A percentile compares a stretch with the other conserved stretches of the same genome.
Evolutionary conservation across 768 basidiomycete species (phyloP).

Genomic region (Phanerochaete sordida): DNA sequence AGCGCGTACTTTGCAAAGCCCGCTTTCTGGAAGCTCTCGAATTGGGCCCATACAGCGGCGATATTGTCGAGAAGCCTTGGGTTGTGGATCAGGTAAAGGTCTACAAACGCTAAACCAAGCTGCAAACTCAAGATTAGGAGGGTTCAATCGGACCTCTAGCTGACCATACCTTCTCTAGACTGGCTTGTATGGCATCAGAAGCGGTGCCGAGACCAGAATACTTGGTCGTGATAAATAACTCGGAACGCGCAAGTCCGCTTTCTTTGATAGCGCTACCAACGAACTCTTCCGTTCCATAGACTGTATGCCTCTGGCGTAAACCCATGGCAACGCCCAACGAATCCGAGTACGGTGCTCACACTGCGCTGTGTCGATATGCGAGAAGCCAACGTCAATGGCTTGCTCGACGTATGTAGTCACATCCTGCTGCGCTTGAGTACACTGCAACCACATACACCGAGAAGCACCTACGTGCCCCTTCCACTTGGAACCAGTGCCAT

Average conservation of each 20-base stretch:
- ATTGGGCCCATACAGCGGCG: slow-evolving; percentile 48
- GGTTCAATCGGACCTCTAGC: background rate
- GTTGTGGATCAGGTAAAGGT: slow-evolving; percentile 68
- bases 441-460: background rate
- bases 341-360: slow-evolving; percentile 28
- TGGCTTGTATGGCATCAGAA: slow-evolving; percentile 39
- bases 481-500: slow-evolving; percentile 52
- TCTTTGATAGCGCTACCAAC: slow-evolving; percentile 35
- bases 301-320: slow-evolving; percentile 16
- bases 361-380: slow-evolving; percentile 62
- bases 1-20: slow-evolving; percentile 32
- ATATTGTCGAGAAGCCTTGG: slow-evolving; percentile 32
- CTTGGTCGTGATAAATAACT: slow-evolving; percentile 43
- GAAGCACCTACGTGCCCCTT: slow-evolving; percentile 21
- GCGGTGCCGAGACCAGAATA: slow-evolving; percentile 38
- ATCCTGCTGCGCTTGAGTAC: slow-evolving; percentile 28
- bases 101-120: slow-evolving; percentile 59
- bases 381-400: slow-evolving; percentile 58
- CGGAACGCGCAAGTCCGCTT: slow-evolving; percentile 30
- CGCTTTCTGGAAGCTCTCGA: slow-evolving; percentile 50
- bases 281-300: slow-evolving; percentile 33
- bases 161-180: slow-evolving; percentile 44
- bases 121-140: slow-evolving; percentile 22
- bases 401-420: slow-evolving; percentile 51
- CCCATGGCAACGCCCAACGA: background rate